Conservation (phyloP, 2,329 filamentous ascomycete species). For the Tolypocladium ophioglossoides region DNA sequence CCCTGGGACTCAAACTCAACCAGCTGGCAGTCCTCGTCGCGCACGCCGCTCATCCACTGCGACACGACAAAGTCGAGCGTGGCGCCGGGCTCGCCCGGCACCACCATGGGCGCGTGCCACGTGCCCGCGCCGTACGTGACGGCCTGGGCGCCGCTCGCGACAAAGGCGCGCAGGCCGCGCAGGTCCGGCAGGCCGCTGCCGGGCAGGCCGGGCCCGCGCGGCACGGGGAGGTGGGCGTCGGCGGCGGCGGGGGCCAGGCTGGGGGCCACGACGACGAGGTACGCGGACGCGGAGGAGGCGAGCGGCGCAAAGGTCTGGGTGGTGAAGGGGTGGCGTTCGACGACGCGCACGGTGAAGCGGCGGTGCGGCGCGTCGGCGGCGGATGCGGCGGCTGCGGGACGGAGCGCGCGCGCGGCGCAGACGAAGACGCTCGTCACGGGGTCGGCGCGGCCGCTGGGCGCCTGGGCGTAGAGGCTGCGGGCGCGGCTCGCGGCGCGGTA, state of each 20-base stretch:
- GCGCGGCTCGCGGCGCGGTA: slow-evolving; percentile 72
- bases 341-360: slow-evolving; percentile 52
- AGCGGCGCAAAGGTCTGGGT: slow-evolving; percentile 88
- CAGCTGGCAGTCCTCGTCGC: slow-evolving; percentile 80
- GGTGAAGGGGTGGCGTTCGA: slow-evolving; percentile 90
- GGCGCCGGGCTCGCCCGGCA: slow-evolving; percentile 48
- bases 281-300: slow-evolving; percentile 39
- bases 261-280: slow-evolving; percentile 84
- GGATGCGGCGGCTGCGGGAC: slow-evolving; percentile 3
- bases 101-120: slow-evolving; percentile 96
- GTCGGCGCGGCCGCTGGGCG: slow-evolving; percentile 41
- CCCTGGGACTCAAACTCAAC: slow-evolving; percentile 31
- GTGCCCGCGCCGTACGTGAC: slow-evolving; percentile 88
- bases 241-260: slow-evolving; percentile 39
- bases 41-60: slow-evolving; percentile 79
- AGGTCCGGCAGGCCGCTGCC: slow-evolving; percentile 64
- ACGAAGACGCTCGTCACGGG: slow-evolving; percentile 83
- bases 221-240: slow-evolving; percentile 16
- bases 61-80: slow-evolving; percentile 79
- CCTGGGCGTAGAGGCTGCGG: slow-evolving; percentile 57
- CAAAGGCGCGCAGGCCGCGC: slow-evolving; percentile 59
- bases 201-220: slow-evolving; percentile 31
- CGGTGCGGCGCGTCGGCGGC: slow-evolving; percentile 8
- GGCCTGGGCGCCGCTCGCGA: slow-evolving; percentile 67
- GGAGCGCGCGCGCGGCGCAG: slow-evolving; percentile 39